These are phyloP conservation scores for Nematocida ironsii DNA, from an alignment of 371 early-diverging fungal species.

Conservation along the genomic window DNA sequence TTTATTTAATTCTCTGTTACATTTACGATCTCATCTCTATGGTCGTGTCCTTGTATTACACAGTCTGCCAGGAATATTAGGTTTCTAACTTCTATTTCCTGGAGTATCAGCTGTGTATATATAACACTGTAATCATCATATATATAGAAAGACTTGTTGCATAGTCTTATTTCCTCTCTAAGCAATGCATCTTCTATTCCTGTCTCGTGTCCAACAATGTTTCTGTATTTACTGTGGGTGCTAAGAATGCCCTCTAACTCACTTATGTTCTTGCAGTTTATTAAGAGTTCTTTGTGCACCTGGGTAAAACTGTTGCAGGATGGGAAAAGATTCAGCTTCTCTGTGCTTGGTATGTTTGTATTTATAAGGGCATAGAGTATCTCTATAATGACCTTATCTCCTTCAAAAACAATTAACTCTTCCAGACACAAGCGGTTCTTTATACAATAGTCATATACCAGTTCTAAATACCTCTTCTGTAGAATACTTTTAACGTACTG, in stretches of 20 bases:
- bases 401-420: constrained; percentile 64
- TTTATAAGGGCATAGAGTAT: constrained; percentile 60
- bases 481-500: constrained; percentile 59
- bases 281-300: constrained; percentile 32
- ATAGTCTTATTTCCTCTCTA: constrained; percentile 56
- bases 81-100: constrained; percentile 97
- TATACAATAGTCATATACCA: constrained; percentile 36
- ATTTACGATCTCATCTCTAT: constrained; percentile 52
- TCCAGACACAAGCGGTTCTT: constrained; percentile 55
- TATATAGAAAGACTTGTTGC: constrained; percentile 61
- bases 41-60: constrained; percentile 87
- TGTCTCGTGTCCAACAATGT: constrained; percentile 38
- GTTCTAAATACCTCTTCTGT: constrained; percentile 60
- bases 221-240: constrained; percentile 41
- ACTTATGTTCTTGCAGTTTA: constrained; percentile 52
- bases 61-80: constrained; percentile 98
- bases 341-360: constrained; percentile 39
- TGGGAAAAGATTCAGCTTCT: constrained; percentile 60
- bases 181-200: constrained; percentile 42
- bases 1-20: constrained; percentile 8
- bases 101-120: constrained; percentile 87
- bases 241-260: constrained; percentile 61
- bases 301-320: constrained; percentile 40
- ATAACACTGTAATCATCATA: constrained; percentile 64
- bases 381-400: constrained; percentile 66